These are phyloP conservation scores for Melanopsichium pennsylvanicum DNA, from an alignment of 1,284 basidiomycete genomes.

Conservation along the genomic window DNA sequence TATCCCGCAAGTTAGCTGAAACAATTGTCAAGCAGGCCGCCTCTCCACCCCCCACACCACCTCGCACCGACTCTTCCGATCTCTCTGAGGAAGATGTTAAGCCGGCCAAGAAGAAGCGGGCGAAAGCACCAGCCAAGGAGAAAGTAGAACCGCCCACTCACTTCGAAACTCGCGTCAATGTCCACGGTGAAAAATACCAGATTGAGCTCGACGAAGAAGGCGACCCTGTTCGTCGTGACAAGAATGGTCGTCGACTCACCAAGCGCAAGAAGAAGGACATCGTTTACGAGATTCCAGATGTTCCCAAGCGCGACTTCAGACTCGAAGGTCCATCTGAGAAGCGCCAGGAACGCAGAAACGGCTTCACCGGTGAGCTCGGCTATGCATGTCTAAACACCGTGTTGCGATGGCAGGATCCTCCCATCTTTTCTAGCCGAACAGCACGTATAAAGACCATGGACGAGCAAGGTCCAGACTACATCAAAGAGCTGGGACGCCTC, in stretches of 20 bases:
- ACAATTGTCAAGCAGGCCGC: constrained; percentile 13
- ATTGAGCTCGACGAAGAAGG: constrained; percentile 50
- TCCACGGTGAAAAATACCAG: constrained; percentile 42
- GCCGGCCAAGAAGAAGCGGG: constrained; percentile 14
- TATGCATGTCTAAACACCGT: constrained; percentile 87
- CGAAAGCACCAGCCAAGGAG: constrained; percentile 26
- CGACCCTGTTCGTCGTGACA: constrained; percentile 63
- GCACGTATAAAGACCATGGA: constrained; percentile 78
- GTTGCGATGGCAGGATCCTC: constrained; percentile 75
- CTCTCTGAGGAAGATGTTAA: constrained; percentile 16
- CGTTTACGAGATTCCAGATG: constrained; percentile 75
- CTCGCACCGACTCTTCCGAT: constrained; percentile 13
- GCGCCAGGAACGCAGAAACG: constrained; percentile 31
- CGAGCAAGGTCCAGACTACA: constrained; percentile 81
- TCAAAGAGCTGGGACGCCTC: constrained; percentile 78
- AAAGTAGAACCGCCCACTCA: constrained; percentile 33
- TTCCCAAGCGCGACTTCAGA: constrained; percentile 56
- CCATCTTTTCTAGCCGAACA: constrained; percentile 80
- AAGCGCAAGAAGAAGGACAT: constrained; percentile 72
- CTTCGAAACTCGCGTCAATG: constrained; percentile 35
- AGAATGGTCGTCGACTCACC: constrained; percentile 67
- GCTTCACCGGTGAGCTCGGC: constrained; percentile 65
- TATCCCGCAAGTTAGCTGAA: constrained; percentile 16
- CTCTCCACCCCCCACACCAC: constrained; percentile 18
- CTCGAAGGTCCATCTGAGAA: constrained; percentile 43